Evolutionary conservation across 2,329 filamentous ascomycete genomes (phyloP).

Genomic region (Thermoascus crustaceus): DNA sequence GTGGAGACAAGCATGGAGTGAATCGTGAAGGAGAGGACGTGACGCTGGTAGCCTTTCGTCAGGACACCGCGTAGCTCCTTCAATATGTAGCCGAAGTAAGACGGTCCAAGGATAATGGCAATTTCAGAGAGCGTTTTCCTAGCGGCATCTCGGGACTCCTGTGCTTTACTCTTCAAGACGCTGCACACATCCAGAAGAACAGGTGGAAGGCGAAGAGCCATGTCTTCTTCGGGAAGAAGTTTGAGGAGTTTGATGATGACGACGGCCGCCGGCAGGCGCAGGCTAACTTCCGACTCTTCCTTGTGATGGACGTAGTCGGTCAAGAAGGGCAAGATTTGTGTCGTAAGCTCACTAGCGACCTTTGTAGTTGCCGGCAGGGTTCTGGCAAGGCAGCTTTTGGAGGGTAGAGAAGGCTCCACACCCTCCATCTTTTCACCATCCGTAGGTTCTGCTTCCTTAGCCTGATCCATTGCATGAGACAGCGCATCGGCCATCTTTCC

Average conservation of each 20-base stretch:
- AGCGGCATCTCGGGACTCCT: slow-evolving; percentile 84
- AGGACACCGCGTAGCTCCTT: slow-evolving; percentile 81
- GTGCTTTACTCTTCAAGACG: slow-evolving; percentile 79
- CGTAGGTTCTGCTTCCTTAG: slow-evolving; percentile 12
- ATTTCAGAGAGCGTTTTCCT: slow-evolving; percentile 82
- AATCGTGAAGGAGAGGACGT: slow-evolving; percentile 90
- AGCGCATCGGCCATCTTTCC: slow-evolving; percentile 75
- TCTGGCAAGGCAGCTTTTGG: slow-evolving; percentile 45
- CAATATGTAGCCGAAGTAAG: slow-evolving; percentile 84
- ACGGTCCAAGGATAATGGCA: slow-evolving; percentile 67
- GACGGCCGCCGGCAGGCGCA: slow-evolving; percentile 81
- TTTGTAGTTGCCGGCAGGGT: slow-evolving; percentile 62
- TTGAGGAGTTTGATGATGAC: slow-evolving; percentile 82
- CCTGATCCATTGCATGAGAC: slow-evolving; percentile 42
- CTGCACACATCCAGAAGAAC: slow-evolving; percentile 89
- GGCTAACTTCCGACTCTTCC: slow-evolving; percentile 87
- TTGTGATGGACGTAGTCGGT: slow-evolving; percentile 86
- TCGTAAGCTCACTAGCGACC: slow-evolving; percentile 62
- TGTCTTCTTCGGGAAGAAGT: slow-evolving; percentile 63
- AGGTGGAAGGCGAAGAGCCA: slow-evolving; percentile 67
- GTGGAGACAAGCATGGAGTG: slow-evolving; percentile 79
- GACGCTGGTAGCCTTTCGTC: slow-evolving; percentile 79
- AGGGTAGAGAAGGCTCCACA: slow-evolving; percentile 18
- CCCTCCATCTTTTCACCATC: slow-evolving; percentile 19
- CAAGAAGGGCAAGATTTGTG: slow-evolving; percentile 69